Conservation (phyloP, 176 grass and related monocot species). For the Carex parvula region DNA sequence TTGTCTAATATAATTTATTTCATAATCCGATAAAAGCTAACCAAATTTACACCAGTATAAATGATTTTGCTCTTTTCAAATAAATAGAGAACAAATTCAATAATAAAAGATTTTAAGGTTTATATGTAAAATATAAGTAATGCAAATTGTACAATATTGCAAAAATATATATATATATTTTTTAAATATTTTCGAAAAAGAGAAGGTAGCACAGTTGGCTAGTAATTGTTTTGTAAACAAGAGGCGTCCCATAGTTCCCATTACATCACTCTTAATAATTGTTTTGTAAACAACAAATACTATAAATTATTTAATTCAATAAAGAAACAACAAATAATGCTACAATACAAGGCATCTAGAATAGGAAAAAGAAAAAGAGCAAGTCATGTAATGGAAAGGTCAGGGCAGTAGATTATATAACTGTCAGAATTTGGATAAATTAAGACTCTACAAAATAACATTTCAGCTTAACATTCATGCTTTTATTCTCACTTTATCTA, state of each 20-base stretch:
- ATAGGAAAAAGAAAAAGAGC: neutral
- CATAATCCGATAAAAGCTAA: too few relatives aligned
- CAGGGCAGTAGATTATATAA: too few relatives aligned
- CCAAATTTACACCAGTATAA: neutral
- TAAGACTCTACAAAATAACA: constrained; percentile 7
- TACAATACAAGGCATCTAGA: neutral
- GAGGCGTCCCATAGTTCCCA: neutral
- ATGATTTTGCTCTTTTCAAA: neutral
- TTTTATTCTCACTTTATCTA: constrained; percentile 22
- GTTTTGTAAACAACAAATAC: neutral
- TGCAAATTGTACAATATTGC: too few relatives aligned
- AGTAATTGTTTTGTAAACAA: too few relatives aligned
- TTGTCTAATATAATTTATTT: too few relatives aligned
- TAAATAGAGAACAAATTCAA: neutral
- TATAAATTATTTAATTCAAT: neutral
- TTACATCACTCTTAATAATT: neutral
- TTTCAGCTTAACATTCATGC: constrained; percentile 4
- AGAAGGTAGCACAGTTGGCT: too few relatives aligned
- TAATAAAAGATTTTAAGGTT: neutral
- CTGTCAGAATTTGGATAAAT: neutral
- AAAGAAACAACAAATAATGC: neutral
- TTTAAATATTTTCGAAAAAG: too few relatives aligned
- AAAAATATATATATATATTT: too few relatives aligned
- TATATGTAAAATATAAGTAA: too few relatives aligned
- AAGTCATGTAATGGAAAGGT: neutral